Conservation (phyloP, 2,329 filamentous ascomycete genomes). For the Colletotrichum neosansevieriae region DNA sequence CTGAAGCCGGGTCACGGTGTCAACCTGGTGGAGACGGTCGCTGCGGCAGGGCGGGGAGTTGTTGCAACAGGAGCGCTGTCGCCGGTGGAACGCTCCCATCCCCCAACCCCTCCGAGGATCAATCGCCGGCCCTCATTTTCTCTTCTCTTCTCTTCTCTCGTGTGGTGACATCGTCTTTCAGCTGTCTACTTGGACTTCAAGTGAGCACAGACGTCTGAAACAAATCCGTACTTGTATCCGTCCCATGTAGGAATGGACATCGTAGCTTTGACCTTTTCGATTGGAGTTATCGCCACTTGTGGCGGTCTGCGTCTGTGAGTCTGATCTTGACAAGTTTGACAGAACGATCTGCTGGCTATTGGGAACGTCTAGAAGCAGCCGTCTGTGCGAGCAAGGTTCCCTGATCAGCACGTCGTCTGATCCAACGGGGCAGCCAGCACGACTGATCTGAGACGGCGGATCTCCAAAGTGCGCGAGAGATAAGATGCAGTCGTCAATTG, state of each 20-base stretch:
- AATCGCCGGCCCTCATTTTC: slow-evolving; percentile 12
- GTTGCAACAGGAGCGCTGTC: slow-evolving; percentile 24
- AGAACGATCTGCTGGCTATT: slow-evolving; percentile 3
- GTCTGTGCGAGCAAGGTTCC: slow-evolving; percentile 31
- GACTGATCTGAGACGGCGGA: slow-evolving; percentile 23
- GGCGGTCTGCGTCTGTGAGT: slow-evolving; percentile 15
- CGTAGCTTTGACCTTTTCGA: slow-evolving; percentile 14
- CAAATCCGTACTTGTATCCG: slow-evolving; percentile 19
- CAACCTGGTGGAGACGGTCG: slow-evolving; percentile 18
- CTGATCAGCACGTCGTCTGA: slow-evolving; percentile 38
- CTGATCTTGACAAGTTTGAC: slow-evolving; percentile 25
- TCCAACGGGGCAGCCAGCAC: slow-evolving; percentile 13
- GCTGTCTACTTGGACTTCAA: slow-evolving; percentile 3
- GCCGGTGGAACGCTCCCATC: slow-evolving; percentile 2
- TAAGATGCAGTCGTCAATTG: slow-evolving; percentile 22
- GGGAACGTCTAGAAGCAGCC: neutral
- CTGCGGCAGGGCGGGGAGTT: slow-evolving; percentile 32
- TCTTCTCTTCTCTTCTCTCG: slow-evolving; percentile 11
- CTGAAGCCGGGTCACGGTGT: slow-evolving; percentile 26
- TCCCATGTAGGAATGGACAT: slow-evolving; percentile 25
- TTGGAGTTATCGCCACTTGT: slow-evolving; percentile 1
- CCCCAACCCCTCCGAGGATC: slow-evolving; percentile 1
- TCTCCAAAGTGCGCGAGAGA: slow-evolving; percentile 16
- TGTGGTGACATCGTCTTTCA: slow-evolving; percentile 30
- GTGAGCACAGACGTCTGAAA: slow-evolving; percentile 17